Conservation (phyloP, 2,329 filamentous ascomycete genomes). For the Colletotrichum simmondsii region DNA sequence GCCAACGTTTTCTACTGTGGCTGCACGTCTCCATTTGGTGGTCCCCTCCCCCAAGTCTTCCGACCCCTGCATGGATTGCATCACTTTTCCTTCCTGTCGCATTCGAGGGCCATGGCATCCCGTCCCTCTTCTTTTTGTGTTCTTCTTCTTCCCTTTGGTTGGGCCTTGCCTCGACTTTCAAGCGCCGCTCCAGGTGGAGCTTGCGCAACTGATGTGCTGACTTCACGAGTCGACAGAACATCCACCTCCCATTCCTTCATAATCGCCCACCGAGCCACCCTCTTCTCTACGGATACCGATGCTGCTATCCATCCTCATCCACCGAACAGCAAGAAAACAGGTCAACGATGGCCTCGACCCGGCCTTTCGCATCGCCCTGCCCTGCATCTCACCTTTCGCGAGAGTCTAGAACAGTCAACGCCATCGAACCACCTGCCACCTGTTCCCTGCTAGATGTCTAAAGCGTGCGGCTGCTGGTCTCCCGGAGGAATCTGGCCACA, state of each 20-base stretch:
- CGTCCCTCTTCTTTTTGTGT: neutral
- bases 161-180: neutral
- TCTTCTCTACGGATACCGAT: neutral
- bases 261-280: neutral
- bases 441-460: slow-evolving; percentile 8
- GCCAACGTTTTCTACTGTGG: slow-evolving; percentile 23
- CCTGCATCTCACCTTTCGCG: slow-evolving; percentile 4
- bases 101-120: neutral
- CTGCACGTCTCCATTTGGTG: neutral
- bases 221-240: neutral
- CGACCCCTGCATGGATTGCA: slow-evolving; percentile 37
- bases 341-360: neutral
- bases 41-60: neutral
- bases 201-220: neutral
- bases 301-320: neutral
- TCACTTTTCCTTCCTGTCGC: slow-evolving; percentile 32
- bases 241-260: slow-evolving; percentile 1
- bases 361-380: neutral
- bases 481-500: slow-evolving; percentile 25
- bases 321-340: neutral
- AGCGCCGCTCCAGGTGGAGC: neutral
- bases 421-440: slow-evolving; percentile 29
- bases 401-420: slow-evolving; percentile 29
- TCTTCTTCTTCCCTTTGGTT: neutral
- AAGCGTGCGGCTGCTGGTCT: slow-evolving; percentile 21